These are phyloP conservation scores for Asterionellopsis glacialis DNA, from an alignment of 108 stramenopile genomes.

Conservation along the genomic window DNA sequence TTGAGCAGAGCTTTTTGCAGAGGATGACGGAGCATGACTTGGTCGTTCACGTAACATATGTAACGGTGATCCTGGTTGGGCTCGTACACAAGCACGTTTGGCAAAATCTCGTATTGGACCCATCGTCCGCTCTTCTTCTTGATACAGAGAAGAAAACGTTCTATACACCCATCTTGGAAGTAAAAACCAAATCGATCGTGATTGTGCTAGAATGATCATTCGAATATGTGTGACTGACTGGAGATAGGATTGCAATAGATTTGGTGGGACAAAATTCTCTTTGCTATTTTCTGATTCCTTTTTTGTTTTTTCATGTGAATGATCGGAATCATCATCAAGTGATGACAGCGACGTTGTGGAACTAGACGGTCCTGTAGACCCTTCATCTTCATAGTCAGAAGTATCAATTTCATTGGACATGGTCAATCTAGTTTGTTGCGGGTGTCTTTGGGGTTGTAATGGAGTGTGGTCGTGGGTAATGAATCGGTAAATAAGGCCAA, in stretches of 20 bases:
- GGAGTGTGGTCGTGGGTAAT: constrained; percentile 46
- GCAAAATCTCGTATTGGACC: constrained; percentile 76
- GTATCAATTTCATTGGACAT: neutral
- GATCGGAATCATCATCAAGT: neutral
- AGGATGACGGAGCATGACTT: constrained; percentile 26
- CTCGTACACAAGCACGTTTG: constrained; percentile 49
- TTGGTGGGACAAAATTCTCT: neutral
- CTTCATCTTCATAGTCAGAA: neutral
- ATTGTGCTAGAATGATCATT: constrained; percentile 89
- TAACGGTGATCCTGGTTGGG: constrained; percentile 60
- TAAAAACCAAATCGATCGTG: constrained; percentile 86
- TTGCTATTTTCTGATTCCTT: neutral
- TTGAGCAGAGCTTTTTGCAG: neutral
- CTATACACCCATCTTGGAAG: constrained; percentile 81
- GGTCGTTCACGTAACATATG: constrained; percentile 24
- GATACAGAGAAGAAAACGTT: constrained; percentile 72
- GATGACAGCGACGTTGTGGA: constrained; percentile 6
- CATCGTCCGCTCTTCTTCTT: constrained; percentile 76
- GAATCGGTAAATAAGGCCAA: constrained; percentile 77
- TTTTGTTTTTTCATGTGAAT: constrained; percentile 7
- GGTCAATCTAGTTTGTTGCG: too few relatives aligned
- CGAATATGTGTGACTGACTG: constrained; percentile 81
- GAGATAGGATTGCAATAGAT: constrained; percentile 60
- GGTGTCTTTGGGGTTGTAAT: too few relatives aligned
- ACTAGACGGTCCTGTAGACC: constrained; percentile 1